A percentile compares a stretch with the other conserved stretches of the same genome.
Conservation (phyloP, 345 rosid species). For the Pseudoturritis turrita region DNA sequence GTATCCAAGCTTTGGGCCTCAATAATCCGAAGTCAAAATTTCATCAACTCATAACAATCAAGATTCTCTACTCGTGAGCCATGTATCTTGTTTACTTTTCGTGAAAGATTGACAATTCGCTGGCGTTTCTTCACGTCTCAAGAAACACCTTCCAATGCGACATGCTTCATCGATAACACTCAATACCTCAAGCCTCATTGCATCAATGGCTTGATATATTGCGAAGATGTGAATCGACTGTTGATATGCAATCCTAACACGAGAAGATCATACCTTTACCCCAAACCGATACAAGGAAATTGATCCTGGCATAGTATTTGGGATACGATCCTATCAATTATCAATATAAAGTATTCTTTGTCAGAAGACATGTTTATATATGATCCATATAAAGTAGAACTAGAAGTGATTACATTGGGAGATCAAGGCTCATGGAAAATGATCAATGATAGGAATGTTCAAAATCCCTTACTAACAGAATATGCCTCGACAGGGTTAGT, state of each 20-base stretch:
- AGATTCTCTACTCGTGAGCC: no score
- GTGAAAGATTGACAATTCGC: no score
- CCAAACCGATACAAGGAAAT: not conserved
- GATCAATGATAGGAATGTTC: not conserved
- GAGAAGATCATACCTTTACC: not conserved
- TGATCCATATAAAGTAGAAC: not conserved
- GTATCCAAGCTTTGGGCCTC: no score
- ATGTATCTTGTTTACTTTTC: no score
- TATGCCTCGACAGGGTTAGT: not conserved
- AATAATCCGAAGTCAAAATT: no score
- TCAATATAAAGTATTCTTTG: not conserved
- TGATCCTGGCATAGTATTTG: not conserved
- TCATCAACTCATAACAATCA: no score
- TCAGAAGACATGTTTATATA: not conserved
- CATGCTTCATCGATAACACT: not conserved
- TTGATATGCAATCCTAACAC: not conserved
- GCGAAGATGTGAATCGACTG: not conserved
- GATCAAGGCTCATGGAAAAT: not conserved
- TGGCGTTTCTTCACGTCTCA: no score
- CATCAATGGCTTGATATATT: not conserved
- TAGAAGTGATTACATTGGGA: not conserved
- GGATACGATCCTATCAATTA: not conserved
- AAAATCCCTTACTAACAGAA: not conserved
- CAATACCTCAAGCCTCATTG: not conserved
- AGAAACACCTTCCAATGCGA: not conserved